Base-by-base conservation (phyloP, 305 asterid genomes). In the Withania somnifera region DNA sequence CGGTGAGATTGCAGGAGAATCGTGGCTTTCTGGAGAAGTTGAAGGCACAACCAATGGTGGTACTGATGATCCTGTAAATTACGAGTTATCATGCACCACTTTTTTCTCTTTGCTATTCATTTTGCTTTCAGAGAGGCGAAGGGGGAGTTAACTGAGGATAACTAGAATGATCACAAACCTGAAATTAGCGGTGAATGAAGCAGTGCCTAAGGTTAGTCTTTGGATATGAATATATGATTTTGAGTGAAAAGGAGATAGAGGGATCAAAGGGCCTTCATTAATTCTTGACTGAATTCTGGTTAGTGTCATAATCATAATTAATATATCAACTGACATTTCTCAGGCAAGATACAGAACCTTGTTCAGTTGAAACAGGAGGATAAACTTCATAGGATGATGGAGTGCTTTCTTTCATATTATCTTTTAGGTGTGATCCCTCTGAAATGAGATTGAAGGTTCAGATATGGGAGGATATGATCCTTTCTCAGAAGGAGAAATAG, bases 281-380 rank as follows among this genome's bases (percentile, higher is more conserved):
- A 57, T 80, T 58, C 66, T 82, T 71, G 79, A 71, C 79, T 4
- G 54, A 61, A 80, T 7, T 53, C 34, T 20, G 52, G 32, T 57
- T 45, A 58, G 40, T 67, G 42, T 36, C 52, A 22, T n/a, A 20
- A 82, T 4, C 73, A 58, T 17, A 34, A 77, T 71, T 34, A 80
- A 32, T 11, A 77, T 14, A 81, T 40, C 57, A 66, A 66, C 63
- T 10, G 56, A 52, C 20, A 81, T 50, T 42, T 50, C 50, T 26
- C 34, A 71, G 45, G 57, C 30, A 47, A 47, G 67, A 82, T 78
- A 81, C 45, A 67, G 15, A 50, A 94, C 97, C 96, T 91, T 67
- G 84, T 79, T 73, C 76, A 64, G 86, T 53, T 73, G 92, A 88
- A 87, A 89, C 81, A 11, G 89, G 97, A 91, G 92, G 92, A 83